phyloP scores from a whole-genome alignment of 306 rosid genomes.

The Senna tora region DNA sequence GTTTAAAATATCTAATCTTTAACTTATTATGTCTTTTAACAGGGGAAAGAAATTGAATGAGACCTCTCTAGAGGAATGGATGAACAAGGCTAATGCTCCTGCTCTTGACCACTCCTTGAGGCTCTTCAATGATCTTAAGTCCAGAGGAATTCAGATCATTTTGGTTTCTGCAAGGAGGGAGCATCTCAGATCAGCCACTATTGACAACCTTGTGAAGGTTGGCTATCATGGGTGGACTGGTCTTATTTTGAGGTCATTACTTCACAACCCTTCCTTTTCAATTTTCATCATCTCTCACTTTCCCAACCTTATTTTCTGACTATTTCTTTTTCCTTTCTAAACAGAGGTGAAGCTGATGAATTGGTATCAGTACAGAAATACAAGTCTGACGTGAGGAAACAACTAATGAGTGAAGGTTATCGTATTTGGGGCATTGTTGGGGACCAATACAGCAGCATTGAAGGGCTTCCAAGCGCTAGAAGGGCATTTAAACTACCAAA shows the following conservation, averaged over 20 bases:
- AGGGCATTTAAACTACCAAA: constrained; percentile 59
- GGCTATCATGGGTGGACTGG: constrained; percentile 70
- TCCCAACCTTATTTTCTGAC: not conserved
- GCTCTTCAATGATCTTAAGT: constrained; percentile 60
- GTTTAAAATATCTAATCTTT: no score
- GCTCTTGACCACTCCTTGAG: constrained; percentile 56
- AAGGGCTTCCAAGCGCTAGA: constrained; percentile 44
- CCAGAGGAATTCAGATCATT: constrained; percentile 61
- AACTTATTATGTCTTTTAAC: no score
- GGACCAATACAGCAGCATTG: constrained; percentile 52
- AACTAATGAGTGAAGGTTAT: constrained; percentile 40
- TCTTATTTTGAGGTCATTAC: constrained; percentile 52
- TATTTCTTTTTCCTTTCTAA: not conserved
- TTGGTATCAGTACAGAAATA: constrained; percentile 37
- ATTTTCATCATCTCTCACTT: not conserved
- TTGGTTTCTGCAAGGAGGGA: constrained; percentile 68
- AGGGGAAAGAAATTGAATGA: constrained; percentile 62
- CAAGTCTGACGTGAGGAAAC: constrained; percentile 49
- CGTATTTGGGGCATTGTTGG: constrained; percentile 53
- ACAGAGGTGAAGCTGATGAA: constrained; percentile 48
- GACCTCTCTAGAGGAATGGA: constrained; percentile 66
- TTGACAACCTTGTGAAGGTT: constrained; percentile 61
- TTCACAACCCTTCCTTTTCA: not conserved
- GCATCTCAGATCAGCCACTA: constrained; percentile 64
- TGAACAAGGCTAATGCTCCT: constrained; percentile 59